These are phyloP conservation scores for Eremothecium gossypii DNA, from an alignment of 1,139 yeast genomes.

Conservation along the genomic window DNA sequence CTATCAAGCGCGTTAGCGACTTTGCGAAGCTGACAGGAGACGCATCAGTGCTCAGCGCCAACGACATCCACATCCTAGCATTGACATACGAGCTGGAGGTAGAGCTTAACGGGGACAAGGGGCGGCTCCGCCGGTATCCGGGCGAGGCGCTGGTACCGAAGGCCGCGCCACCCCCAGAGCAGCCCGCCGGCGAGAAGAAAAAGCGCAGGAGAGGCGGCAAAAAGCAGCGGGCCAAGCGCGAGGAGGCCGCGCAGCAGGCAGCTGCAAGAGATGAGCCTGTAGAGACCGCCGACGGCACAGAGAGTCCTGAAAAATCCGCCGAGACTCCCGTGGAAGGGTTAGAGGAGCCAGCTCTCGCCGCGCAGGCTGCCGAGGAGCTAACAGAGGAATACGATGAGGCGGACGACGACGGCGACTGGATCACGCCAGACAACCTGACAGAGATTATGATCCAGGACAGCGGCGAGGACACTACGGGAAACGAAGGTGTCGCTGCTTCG, in stretches of 20 bases:
- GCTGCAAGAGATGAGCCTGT: conserved; percentile 38
- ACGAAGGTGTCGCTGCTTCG: conserved; percentile 25
- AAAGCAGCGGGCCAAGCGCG: conserved; percentile 50
- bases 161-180: conserved; percentile 8
- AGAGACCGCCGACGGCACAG: conserved; percentile 42
- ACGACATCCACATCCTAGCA: conserved; percentile 90
- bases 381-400: conserved; percentile 45
- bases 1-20: conserved; percentile 54
- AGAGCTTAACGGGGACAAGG: conserved; percentile 58
- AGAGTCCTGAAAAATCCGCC: conserved; percentile 91
- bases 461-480: conserved; percentile 39
- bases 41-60: conserved; percentile 71
- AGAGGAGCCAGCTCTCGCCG: background rate
- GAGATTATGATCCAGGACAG: conserved; percentile 61
- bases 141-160: conserved; percentile 43
- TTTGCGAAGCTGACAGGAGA: conserved; percentile 92
- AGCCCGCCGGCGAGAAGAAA: conserved; percentile 30
- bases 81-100: conserved; percentile 79
- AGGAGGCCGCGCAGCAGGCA: conserved; percentile 27
- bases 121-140: conserved; percentile 62
- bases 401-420: conserved; percentile 91
- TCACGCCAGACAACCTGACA: conserved; percentile 74
- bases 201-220: conserved; percentile 55
- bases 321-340: conserved; percentile 38
- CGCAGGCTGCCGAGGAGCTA: conserved; percentile 15